Evolutionary conservation across 352 stramenopile species (phyloP).

Genomic region (Globisporangium abappressorium): DNA sequence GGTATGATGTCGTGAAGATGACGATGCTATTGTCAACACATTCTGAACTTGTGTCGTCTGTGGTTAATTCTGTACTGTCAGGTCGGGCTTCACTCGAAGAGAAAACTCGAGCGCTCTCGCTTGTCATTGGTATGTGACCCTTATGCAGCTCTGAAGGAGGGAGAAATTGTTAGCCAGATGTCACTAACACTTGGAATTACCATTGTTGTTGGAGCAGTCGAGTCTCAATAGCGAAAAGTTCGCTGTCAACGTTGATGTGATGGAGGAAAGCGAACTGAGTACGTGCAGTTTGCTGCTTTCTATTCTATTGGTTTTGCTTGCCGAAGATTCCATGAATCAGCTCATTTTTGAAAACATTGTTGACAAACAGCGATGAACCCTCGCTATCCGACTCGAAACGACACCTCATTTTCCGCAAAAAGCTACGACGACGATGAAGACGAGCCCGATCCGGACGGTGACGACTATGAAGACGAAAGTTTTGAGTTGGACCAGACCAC

Average conservation of each 20-base stretch:
- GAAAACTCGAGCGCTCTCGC: conserved; percentile 38
- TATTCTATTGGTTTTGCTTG: conserved; percentile 1
- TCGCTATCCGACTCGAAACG: conserved; percentile 15
- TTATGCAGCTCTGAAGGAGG: neutral
- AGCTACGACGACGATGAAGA: conserved; percentile 19
- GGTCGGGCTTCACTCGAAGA: conserved; percentile 49
- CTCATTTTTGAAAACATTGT: neutral
- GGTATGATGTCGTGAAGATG: conserved; percentile 21
- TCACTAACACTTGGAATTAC: neutral
- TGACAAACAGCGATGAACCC: conserved; percentile 6
- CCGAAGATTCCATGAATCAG: neutral
- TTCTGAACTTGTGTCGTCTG: neutral
- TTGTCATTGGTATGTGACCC: conserved; percentile 43
- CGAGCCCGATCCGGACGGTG: conserved; percentile 17
- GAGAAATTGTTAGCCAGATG: neutral
- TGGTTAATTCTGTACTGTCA: conserved; percentile 12
- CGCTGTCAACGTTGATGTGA: conserved; percentile 54
- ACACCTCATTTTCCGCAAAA: neutral
- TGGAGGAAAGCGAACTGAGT: conserved; percentile 49
- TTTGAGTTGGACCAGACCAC: conserved; percentile 67
- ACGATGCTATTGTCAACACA: neutral
- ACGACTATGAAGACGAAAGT: conserved; percentile 58
- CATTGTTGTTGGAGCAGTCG: conserved; percentile 30
- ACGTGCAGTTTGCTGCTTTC: conserved; percentile 3
- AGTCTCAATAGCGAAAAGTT: conserved; percentile 79